Conservation (phyloP, 1,284 basidiomycete species). For the Hymenochaete sp. region DNA sequence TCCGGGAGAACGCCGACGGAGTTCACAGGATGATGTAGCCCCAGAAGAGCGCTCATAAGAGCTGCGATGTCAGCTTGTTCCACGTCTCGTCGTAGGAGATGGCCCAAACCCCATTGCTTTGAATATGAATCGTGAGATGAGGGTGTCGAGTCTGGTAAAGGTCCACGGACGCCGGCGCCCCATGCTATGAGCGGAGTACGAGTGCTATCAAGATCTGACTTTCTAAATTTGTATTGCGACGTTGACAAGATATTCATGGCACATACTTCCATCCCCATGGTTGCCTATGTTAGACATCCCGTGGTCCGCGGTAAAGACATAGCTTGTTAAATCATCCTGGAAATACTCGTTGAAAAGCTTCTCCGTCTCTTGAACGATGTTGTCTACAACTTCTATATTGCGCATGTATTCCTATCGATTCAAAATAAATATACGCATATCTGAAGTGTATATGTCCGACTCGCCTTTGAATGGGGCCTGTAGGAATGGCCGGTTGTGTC, state of each 20-base stretch:
- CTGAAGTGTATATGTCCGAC: not conserved
- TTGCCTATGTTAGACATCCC: conserved; percentile 88
- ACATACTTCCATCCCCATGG: conserved; percentile 79
- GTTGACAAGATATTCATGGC: conserved; percentile 6
- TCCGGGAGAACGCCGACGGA: conserved; percentile 70
- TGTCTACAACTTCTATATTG: conserved; percentile 77
- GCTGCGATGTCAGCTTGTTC: conserved; percentile 82
- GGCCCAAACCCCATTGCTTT: conserved; percentile 40
- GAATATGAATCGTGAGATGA: conserved; percentile 68
- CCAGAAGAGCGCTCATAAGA: conserved; percentile 70
- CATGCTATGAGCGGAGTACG: conserved; percentile 80
- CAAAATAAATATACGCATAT: not conserved
- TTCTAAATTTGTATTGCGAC: conserved; percentile 10
- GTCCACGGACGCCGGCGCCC: conserved; percentile 70
- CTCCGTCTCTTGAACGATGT: conserved; percentile 66
- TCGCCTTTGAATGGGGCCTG: conserved; percentile 70
- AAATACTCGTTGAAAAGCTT: conserved; percentile 59
- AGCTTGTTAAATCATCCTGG: conserved; percentile 62
- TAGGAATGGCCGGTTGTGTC: conserved; percentile 88
- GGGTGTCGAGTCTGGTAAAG: conserved; percentile 42
- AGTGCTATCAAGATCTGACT: conserved; percentile 82
- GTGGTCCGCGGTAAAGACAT: conserved; percentile 83
- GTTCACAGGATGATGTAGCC: conserved; percentile 66
- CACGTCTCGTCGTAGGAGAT: conserved; percentile 60
- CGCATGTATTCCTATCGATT: conserved; percentile 69